These are phyloP conservation scores for Craterostigma plantagineum DNA, from an alignment of 257 asterid species.

Conservation along the genomic window DNA sequence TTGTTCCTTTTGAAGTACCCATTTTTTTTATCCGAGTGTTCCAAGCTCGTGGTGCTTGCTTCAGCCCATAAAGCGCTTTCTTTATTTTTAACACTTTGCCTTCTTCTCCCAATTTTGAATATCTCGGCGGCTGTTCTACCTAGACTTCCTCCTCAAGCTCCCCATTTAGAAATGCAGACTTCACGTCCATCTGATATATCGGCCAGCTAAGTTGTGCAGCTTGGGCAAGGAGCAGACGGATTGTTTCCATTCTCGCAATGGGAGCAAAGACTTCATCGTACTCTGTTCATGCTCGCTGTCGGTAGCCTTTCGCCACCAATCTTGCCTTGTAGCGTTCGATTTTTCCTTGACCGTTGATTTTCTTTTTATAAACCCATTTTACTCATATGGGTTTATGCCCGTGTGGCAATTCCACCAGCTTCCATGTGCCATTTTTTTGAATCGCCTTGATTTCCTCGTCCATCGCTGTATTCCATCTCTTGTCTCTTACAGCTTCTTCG, in stretches of 20 bases:
- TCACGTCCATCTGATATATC: not conserved
- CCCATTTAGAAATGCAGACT: not conserved
- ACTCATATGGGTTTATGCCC: not conserved
- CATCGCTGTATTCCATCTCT: not conserved
- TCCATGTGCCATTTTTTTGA: not conserved
- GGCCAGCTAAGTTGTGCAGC: not conserved
- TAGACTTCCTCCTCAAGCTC: not conserved
- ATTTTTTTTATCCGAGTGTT: too few relatives aligned
- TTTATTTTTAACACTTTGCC: too few relatives aligned
- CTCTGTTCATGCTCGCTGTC: not conserved
- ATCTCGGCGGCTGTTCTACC: too few relatives aligned
- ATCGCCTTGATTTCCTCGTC: not conserved
- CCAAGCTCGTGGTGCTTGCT: too few relatives aligned
- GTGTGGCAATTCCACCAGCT: not conserved
- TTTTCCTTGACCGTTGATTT: not conserved
- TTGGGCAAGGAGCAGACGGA: not conserved
- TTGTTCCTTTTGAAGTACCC: too few relatives aligned
- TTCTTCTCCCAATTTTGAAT: too few relatives aligned
- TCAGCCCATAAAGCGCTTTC: too few relatives aligned
- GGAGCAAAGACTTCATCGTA: not conserved
- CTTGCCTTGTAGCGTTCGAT: not conserved
- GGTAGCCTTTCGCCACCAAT: not conserved
- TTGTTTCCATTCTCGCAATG: not conserved
- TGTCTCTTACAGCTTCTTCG: not conserved
- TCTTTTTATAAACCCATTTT: constrained; percentile 1